Evolutionary conservation across 768 basidiomycete species (phyloP).

Genomic region (Lyophyllum semitale): DNA sequence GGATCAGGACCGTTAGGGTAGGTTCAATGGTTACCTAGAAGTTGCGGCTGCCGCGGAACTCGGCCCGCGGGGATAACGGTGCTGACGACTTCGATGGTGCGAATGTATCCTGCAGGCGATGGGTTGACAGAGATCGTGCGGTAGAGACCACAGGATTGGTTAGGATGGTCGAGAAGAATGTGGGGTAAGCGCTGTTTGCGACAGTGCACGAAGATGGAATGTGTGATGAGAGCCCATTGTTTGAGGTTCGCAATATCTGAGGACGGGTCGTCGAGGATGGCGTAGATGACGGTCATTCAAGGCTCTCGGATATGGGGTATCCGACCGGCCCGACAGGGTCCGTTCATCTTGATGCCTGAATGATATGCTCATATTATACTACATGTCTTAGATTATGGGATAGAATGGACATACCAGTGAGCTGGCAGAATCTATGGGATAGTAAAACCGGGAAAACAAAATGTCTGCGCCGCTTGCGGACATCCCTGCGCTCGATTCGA

Average conservation of each 20-base stretch:
- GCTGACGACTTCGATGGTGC: neutral
- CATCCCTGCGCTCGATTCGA: no score
- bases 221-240: constrained; percentile 5
- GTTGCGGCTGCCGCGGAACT: constrained; percentile 11
- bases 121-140: constrained; percentile 1
- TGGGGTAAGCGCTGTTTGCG: constrained; percentile 1
- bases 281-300: no score
- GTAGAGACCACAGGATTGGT: neutral
- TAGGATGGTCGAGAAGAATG: constrained; percentile 5
- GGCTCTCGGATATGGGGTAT: no score
- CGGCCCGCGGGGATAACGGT: neutral
- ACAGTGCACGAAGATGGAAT: neutral
- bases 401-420: no score
- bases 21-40: constrained; percentile 16
- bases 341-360: no score
- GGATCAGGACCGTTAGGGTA: constrained; percentile 10
- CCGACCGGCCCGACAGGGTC: no score
- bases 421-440: no score
- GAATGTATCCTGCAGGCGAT: constrained; percentile 3
- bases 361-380: no score
- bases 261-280: constrained; percentile 5
- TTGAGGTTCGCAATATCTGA: neutral
- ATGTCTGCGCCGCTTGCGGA: no score
- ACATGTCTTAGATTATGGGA: no score
- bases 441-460: no score